Conservation (phyloP, 805 yeast species). For the Kodamaea leandrae region DNA sequence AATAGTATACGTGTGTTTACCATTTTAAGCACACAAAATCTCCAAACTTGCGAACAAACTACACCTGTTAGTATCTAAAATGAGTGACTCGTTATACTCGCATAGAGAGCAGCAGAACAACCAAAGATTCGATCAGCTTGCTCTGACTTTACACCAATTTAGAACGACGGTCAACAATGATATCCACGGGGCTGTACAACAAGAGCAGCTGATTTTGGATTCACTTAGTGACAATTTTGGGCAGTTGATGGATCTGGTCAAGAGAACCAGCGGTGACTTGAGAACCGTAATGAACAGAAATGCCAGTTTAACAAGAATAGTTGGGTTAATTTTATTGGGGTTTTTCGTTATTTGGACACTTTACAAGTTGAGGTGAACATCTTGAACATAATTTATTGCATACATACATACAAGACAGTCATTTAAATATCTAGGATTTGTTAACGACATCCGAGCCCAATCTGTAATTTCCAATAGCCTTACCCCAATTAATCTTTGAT, state of each 20-base stretch:
- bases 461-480: constrained; percentile 83
- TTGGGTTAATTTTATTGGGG: constrained; percentile 31
- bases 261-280: constrained; percentile 40
- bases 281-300: constrained; percentile 41
- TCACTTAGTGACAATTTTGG: constrained; percentile 39
- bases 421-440: constrained; percentile 17
- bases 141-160: constrained; percentile 42
- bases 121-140: constrained; percentile 42
- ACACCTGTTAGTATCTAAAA: not conserved
- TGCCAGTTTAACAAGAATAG: constrained; percentile 39
- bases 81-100: constrained; percentile 25
- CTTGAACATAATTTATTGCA: not conserved
- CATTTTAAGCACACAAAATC: not conserved
- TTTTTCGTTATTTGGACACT: constrained; percentile 41
- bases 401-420: constrained; percentile 1
- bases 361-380: constrained; percentile 27
- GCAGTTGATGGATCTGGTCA: constrained; percentile 36
- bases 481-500: constrained; percentile 92
- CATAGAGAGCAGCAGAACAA: constrained; percentile 44
- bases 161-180: constrained; percentile 42
- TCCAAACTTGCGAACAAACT: not conserved
- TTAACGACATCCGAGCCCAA: constrained; percentile 75
- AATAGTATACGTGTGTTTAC: not conserved
- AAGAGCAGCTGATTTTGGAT: constrained; percentile 38
- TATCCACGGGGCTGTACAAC: constrained; percentile 40